Evolutionary conservation across 345 rosid genomes (phyloP), one percentile per base, ranked within the genome.

Genomic region (Corchorus capsularis): DNA sequence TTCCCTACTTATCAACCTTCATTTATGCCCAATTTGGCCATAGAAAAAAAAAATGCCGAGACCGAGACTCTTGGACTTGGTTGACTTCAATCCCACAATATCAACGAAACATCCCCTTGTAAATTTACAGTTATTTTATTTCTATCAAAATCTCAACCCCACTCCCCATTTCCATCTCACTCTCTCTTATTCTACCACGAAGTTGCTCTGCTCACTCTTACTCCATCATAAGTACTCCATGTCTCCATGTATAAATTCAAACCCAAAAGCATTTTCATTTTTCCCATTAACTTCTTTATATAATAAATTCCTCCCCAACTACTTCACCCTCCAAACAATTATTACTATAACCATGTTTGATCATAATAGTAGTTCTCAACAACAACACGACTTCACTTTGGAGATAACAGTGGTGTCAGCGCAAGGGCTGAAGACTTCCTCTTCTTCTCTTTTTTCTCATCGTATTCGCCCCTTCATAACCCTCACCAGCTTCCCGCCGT

Each of bases 391-490:
- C 2, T 72, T 72, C 54, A 56, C 52, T 20, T 32, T 88, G 81
- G 86, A 83, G 78, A 82, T 88, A 72, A 86, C 86, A 8, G 78
- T 88, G 39, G 34, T 88, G 63, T 88, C 92, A 32, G 89, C 89
- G 0, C 78, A 85, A 49, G 89, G 88, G 32, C 79, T 86, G 39
- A 82, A 59, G 39, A 43, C 65, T 41, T 72, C 89, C 53, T 77
- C 81, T 32, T 8, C 81, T 32, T 8, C 35, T 67, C 50, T 73
- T 67, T 81, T 79, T 68, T 64, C 85, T 8, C 64, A 54, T 56
- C 91, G 87, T 47, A 27, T 73, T 16, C 39, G 76, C 35, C 86
- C 91, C 8, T 88, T 88, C 84, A 52, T 84, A 75, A 53, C 84
- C 78, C 46, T 86, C 82, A 72, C 85, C 64, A 62, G 79, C 11